Evolutionary conservation across 73 alveolate genomes (phyloP).

Genomic region (Paramecium pentaurelia): DNA sequence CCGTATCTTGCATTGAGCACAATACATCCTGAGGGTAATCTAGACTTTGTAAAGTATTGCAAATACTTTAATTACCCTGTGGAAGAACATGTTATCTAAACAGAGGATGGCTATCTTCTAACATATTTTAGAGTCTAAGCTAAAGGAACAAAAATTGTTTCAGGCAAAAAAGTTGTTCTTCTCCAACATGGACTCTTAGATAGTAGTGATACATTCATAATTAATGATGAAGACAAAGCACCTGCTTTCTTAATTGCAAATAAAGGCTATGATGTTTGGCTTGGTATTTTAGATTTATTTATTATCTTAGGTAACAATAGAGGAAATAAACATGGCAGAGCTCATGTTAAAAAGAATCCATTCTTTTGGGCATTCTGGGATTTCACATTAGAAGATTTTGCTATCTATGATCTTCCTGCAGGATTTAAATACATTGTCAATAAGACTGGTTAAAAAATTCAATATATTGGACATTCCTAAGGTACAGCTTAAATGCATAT

Average conservation of each 20-base stretch:
- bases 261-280: conserved; percentile 93
- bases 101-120: conserved; percentile 93
- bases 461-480: conserved; percentile 94
- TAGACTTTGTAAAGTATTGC: conserved; percentile 47
- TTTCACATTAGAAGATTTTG: conserved; percentile 91
- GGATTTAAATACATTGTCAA: conserved; percentile 71
- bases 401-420: conserved; percentile 87
- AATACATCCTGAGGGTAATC: conserved; percentile 52
- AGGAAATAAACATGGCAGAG: conserved; percentile 71
- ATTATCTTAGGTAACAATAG: conserved; percentile 62
- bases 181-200: conserved; percentile 93
- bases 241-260: conserved; percentile 78
- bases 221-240: conserved; percentile 79
- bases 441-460: conserved; percentile 72
- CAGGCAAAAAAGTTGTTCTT: conserved; percentile 77
- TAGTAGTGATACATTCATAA: conserved; percentile 82
- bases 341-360: conserved; percentile 64
- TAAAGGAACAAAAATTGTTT: conserved; percentile 58
- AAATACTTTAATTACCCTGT: conserved; percentile 66
- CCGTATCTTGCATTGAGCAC: neutral
- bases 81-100: conserved; percentile 81
- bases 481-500: conserved; percentile 92
- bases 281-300: conserved; percentile 58
- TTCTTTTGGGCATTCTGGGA: conserved; percentile 82
- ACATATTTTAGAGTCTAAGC: conserved; percentile 83